Evolutionary conservation across 306 rosid species (phyloP).

Genomic region (Geum urbanum): DNA sequence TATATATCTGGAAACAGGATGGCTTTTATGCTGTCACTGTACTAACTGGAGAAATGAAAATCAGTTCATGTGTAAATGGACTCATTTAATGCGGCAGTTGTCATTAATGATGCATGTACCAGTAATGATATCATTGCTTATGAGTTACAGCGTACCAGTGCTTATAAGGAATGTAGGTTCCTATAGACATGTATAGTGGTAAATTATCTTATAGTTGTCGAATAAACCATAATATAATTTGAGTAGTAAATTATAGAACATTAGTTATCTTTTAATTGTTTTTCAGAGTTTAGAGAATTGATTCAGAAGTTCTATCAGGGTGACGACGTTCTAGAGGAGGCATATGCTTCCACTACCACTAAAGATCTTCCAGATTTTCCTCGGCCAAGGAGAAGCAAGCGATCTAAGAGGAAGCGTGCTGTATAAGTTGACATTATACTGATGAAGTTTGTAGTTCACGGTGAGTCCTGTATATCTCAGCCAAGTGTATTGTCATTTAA

Average conservation of each 20-base stretch:
- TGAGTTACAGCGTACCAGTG: not conserved
- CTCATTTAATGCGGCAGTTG: not conserved
- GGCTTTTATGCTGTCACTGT: not conserved
- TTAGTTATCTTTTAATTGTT: not conserved
- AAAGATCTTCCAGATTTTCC: constrained; percentile 53
- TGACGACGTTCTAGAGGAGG: constrained; percentile 54
- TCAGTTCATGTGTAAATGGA: not conserved
- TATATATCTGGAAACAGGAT: not conserved
- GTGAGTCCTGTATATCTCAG: constrained; percentile 63
- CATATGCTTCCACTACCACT: constrained; percentile 45
- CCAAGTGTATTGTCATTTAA: constrained; percentile 34
- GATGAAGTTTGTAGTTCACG: constrained; percentile 51
- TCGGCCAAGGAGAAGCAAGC: constrained; percentile 87
- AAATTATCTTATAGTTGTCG: not conserved
- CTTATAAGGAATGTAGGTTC: not conserved
- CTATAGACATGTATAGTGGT: constrained; percentile 3
- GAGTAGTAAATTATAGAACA: not conserved
- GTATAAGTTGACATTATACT: constrained; percentile 40
- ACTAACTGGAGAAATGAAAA: not conserved
- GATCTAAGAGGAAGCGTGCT: constrained; percentile 88
- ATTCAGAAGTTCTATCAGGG: constrained; percentile 46
- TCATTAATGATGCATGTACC: not conserved
- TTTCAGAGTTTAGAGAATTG: constrained; percentile 16
- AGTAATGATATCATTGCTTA: not conserved
- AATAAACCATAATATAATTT: not conserved